Evolutionary conservation across 257 asterid species (phyloP).

Genomic region (Ligustrum vulgare): DNA sequence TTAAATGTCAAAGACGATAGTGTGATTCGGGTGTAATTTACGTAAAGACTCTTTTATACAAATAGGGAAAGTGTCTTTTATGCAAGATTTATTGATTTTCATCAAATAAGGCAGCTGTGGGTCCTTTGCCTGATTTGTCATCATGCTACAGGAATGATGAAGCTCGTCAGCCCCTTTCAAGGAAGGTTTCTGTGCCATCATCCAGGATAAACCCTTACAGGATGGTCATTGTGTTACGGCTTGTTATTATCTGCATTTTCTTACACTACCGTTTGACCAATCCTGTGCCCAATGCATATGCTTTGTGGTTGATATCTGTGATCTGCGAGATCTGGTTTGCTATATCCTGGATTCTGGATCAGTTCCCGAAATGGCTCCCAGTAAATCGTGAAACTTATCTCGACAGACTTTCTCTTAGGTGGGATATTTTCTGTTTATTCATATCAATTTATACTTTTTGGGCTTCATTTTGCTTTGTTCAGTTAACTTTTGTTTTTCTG

Average conservation of each 20-base stretch:
- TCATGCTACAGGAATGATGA: slow-evolving; percentile 83
- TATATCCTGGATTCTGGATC: slow-evolving; percentile 97
- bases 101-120: slow-evolving; percentile 8
- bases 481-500: slow-evolving; percentile 5
- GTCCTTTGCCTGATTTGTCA: slow-evolving; percentile 12
- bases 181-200: slow-evolving; percentile 96
- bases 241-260: slow-evolving; percentile 77
- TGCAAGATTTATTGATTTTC: neutral
- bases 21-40: neutral
- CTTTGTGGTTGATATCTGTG: slow-evolving; percentile 92
- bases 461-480: slow-evolving; percentile 8
- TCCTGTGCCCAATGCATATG: slow-evolving; percentile 87
- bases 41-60: neutral
- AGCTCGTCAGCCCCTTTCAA: slow-evolving; percentile 96
- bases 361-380: slow-evolving; percentile 99
- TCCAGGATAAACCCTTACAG: slow-evolving; percentile 97
- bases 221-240: slow-evolving; percentile 93
- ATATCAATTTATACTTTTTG: neutral
- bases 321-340: slow-evolving; percentile 99
- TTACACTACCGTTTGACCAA: slow-evolving; percentile 89
- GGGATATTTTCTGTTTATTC: slow-evolving; percentile 25
- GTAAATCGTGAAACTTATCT: slow-evolving; percentile 95
- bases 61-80: slow-evolving; percentile 7
- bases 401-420: slow-evolving; percentile 95
- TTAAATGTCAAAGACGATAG: neutral